Evolutionary conservation across 2,329 filamentous ascomycete genomes (phyloP).

Genomic region (Fulvia fulva): DNA sequence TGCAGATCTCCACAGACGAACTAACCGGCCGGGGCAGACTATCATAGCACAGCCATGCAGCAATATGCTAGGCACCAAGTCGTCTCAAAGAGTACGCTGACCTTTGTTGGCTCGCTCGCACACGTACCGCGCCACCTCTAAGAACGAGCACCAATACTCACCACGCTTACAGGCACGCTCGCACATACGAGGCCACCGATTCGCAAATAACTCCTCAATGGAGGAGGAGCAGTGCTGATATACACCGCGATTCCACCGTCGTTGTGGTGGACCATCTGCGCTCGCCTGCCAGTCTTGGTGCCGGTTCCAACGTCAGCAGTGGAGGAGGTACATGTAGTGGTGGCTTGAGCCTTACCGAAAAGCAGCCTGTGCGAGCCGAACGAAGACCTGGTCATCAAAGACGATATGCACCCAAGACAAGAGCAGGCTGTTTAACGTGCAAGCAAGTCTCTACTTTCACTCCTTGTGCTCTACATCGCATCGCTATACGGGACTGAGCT

Average conservation of each 20-base stretch:
- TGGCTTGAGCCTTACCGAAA: not conserved
- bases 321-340: not conserved
- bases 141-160: no score
- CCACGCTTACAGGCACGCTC: not conserved
- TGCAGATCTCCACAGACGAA: not conserved
- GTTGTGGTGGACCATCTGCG: constrained; percentile 16
- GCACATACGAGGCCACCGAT: not conserved
- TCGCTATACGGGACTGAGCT: not conserved
- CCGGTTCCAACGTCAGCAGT: not conserved
- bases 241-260: constrained; percentile 7
- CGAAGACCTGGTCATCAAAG: constrained; percentile 21
- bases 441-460: constrained; percentile 16
- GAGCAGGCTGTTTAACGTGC: constrained; percentile 24
- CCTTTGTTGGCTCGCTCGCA: constrained; percentile 18
- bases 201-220: constrained; percentile 1
- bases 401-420: constrained; percentile 23
- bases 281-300: constrained; percentile 1
- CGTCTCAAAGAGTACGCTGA: constrained; percentile 12
- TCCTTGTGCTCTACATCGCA: not conserved
- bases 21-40: not conserved
- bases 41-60: not conserved
- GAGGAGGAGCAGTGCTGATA: not conserved
- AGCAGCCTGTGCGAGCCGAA: constrained; percentile 18
- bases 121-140: constrained; percentile 8
- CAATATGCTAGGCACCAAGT: constrained; percentile 8